phyloP scores from a whole-genome alignment of 768 basidiomycete species.

The Russula sp. region DNA sequence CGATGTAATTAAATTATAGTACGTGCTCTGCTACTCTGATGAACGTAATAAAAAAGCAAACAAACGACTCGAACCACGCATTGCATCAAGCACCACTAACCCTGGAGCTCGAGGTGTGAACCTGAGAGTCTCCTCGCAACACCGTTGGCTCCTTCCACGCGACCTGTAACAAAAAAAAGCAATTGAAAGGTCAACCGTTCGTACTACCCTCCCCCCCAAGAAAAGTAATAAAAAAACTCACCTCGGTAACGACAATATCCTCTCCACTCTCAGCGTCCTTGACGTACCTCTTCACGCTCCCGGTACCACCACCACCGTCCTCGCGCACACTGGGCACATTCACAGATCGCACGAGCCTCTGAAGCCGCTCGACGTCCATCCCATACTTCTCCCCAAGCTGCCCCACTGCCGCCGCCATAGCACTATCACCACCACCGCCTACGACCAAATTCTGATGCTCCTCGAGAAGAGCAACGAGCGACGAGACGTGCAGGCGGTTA shows the following conservation, averaged over 20 bases:
- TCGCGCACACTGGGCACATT: constrained; percentile 57
- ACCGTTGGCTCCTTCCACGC: constrained; percentile 8
- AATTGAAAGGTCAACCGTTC: neutral
- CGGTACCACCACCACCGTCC: constrained; percentile 20
- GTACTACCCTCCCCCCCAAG: neutral
- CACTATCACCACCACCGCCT: neutral
- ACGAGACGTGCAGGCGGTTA: constrained; percentile 49
- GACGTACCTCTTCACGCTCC: neutral
- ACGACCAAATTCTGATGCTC: constrained; percentile 38
- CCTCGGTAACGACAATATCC: constrained; percentile 44
- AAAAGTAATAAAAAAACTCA: constrained; percentile 27
- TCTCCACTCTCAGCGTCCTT: constrained; percentile 39
- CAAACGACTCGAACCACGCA: neutral
- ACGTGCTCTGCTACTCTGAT: too few species aligned
- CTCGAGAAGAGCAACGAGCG: constrained; percentile 53
- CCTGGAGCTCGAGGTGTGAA: neutral
- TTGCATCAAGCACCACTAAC: neutral
- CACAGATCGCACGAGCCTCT: constrained; percentile 47
- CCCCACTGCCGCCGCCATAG: constrained; percentile 4
- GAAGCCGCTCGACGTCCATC: constrained; percentile 46
- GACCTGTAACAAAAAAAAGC: neutral
- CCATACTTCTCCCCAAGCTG: constrained; percentile 47
- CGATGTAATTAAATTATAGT: too few species aligned
- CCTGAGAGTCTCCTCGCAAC: neutral
- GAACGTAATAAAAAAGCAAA: neutral